Percentiles rank a stretch among this genome's conserved stretches.
These are phyloP conservation scores for Cyberlindnera euphorbiiphila DNA, from an alignment of 805 yeast species.

Conservation along the genomic window DNA sequence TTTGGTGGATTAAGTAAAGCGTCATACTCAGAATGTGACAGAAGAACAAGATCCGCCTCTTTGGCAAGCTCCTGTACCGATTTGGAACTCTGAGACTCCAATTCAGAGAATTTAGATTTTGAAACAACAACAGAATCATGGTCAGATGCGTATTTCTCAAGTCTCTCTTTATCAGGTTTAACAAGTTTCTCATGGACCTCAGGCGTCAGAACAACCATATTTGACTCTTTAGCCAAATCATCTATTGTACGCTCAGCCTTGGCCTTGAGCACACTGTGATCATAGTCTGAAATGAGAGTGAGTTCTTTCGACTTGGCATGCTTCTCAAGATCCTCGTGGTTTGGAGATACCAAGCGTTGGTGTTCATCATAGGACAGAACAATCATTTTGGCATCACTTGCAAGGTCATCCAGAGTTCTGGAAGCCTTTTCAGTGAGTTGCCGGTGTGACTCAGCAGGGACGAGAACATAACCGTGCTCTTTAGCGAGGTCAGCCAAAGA, in stretches of 20 bases:
- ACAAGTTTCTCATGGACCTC: slow-evolving; percentile 19
- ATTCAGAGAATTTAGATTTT: slow-evolving; percentile 3
- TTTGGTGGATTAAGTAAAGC: slow-evolving; percentile 18
- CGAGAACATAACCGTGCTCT: slow-evolving; percentile 10
- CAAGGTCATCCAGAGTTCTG: slow-evolving; percentile 24
- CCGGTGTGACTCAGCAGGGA: slow-evolving; percentile 15
- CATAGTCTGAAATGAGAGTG: slow-evolving; percentile 1
- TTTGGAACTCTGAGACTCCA: slow-evolving; percentile 16
- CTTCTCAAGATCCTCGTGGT: slow-evolving; percentile 5
- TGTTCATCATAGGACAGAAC: slow-evolving; percentile 16
- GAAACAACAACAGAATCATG: slow-evolving; percentile 10
- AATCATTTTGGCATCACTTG: slow-evolving; percentile 16
- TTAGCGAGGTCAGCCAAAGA: slow-evolving; percentile 10
- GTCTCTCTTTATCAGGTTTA: slow-evolving; percentile 15
- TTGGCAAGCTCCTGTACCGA: slow-evolving; percentile 24
- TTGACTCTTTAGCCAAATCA: slow-evolving; percentile 23
- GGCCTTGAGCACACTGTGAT: slow-evolving; percentile 3
- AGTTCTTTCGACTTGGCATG: slow-evolving; percentile 15
- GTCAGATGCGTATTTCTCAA: slow-evolving; percentile 9
- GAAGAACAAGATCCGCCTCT: slow-evolving; percentile 12
- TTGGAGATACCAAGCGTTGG: slow-evolving; percentile 15
- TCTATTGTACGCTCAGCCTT: slow-evolving; percentile 13
- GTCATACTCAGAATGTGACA: slow-evolving; percentile 19
- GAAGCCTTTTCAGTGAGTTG: slow-evolving; percentile 13
- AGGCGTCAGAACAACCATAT: slow-evolving; percentile 24